Base-by-base conservation (phyloP, 225 moss, liverwort and hornwort genomes). In the Bryum argenteum region DNA sequence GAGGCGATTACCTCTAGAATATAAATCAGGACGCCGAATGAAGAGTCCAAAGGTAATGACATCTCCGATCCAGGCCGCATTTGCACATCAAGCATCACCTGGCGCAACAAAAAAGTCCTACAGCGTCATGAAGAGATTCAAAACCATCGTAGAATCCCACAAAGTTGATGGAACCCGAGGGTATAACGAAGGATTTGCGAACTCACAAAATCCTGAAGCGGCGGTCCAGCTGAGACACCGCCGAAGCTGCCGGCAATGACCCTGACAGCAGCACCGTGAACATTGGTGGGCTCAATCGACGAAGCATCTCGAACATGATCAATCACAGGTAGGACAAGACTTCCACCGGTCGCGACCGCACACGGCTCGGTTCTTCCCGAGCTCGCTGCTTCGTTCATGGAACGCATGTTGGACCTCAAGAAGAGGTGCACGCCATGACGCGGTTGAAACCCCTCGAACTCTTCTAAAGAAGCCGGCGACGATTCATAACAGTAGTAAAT, bases 1-100 rank as follows among this genome's bases (percentile, higher is more conserved):
- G 59, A 50, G 38, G 55, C 61, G n/a, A 14, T 37, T 74, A 84
- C 87, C 87, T 87, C 87, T 22, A 87, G 81, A 41, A 87, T 79
- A 33, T 87, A 87, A 14, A 87, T 74, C 40, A 87, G 43, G 19
- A 84, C 24, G 18, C 77, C 84, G 23, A 84, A 84, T 44, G 70
- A 67, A 39, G 76, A 61, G 71, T 79, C 76, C 38, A 87, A 65
- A 38, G 87, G 87, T 66, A 87, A 71, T 9, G 76, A 72, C 54
- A 72, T 40, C 41, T 73, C 76, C 52, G 84, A 84, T 56, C 81
- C 87, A 55, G 87, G 84, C 40, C 87, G 81, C 84, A 87, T 79
- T 79, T 63, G 79, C 74, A 87, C 81, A 15, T 87, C 87, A 53
- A 87, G 87, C 87, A 87, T 84, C 61, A 87, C 56, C 87, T 87